Base-by-base conservation (phyloP, 495 filamentous ascomycete genomes). In the Daldinia bambusicola region DNA sequence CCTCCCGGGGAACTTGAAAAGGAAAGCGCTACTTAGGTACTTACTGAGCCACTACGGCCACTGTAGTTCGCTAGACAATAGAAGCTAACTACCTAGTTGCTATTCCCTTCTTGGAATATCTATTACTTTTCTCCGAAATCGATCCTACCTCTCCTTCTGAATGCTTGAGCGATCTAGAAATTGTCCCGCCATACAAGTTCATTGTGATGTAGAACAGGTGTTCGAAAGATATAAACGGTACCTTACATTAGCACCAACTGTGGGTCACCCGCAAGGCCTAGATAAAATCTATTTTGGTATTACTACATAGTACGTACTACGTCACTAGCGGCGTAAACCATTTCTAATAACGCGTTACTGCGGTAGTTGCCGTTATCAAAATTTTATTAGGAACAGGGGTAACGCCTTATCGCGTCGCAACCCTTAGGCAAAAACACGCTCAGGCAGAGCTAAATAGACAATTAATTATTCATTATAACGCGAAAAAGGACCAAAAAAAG, bases 331-430 rank as follows among this genome's bases (percentile, higher is more conserved):
- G 8, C 6, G 7, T 13, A 36, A 10, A 6, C 30, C 45, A 59
- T 31, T 37, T 14, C 60, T 36, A 37, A 20, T 68, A 59, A 58
- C 45, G 58, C 41, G 59, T 68, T 63, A 18, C 51, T 34, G 22
- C 26, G 20, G 55, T 22, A 36, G 18, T 40, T 57, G 16, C 16
- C 18, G 55, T 13, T 57, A 57, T 57, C 18, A 16, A 53, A 16
- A 16, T 57, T 36, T 57, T 41, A 57, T 45, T 40, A 12, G 22
- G 12, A 53, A 9, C 30, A 53, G 30, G 30, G 50, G 30, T 40
- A 26, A 40, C 50, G 26, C 31, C 51, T 71, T 71, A 66, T 66
- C 62, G 62, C 67, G 67, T 64, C 16, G 10, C 16, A 26, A 58
- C 55, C 45, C 55, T 60, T 36, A 7, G 58, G 50, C 57, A 68